Conservation (phyloP, 2,329 filamentous ascomycete genomes). For the Epichloe brachyelytri region DNA sequence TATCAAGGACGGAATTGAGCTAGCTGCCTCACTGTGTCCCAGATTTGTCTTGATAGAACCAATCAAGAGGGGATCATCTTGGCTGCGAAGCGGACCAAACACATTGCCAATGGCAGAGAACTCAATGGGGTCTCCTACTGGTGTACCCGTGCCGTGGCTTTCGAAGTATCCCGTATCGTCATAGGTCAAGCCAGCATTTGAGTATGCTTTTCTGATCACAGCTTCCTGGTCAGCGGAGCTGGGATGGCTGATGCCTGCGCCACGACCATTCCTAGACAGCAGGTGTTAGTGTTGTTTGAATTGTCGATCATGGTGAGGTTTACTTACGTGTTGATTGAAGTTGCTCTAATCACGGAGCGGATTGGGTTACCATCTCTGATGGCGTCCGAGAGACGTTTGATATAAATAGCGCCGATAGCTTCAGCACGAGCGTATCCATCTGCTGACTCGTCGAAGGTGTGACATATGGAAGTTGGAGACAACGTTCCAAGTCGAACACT, state of each 20-base stretch:
- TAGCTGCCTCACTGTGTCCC: too few species aligned
- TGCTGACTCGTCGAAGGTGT: conserved; percentile 18
- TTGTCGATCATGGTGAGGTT: too few species aligned
- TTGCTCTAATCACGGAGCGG: conserved; percentile 20
- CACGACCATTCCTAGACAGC: conserved; percentile 8
- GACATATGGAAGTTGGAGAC: conserved; percentile 8
- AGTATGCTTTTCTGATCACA: neutral
- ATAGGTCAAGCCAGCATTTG: neutral
- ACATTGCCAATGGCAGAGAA: conserved; percentile 22
- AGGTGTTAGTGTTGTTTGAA: too few species aligned
- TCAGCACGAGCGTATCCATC: conserved; percentile 45
- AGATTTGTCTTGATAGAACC: too few species aligned
- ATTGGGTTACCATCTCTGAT: conserved; percentile 36
- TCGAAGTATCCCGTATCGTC: conserved; percentile 14
- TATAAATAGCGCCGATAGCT: conserved; percentile 34
- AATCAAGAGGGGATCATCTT: too few species aligned
- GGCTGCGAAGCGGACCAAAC: too few species aligned
- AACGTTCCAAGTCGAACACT: neutral
- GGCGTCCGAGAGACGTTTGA: conserved; percentile 39
- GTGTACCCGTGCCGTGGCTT: conserved; percentile 34
- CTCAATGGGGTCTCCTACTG: conserved; percentile 33
- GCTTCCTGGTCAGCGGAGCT: neutral
- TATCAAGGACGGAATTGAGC: too few species aligned
- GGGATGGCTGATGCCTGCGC: neutral
- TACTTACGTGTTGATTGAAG: too few species aligned